Conservation (phyloP, 139 green algal genomes). For the Chlamydomonas sphaeroides region DNA sequence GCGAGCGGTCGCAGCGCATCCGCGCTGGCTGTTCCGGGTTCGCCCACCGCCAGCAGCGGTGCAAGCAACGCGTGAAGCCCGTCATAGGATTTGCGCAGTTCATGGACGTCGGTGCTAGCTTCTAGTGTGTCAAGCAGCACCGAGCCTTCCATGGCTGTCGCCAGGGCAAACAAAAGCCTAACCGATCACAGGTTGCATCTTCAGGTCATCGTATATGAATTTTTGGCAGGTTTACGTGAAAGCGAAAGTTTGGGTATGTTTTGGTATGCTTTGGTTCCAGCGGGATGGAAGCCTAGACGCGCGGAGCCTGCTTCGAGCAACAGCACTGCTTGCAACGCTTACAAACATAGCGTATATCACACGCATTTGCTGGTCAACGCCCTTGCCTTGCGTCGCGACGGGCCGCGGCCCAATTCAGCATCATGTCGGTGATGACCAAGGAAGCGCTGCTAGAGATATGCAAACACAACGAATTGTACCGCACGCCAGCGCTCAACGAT, state of each 20-base stretch:
- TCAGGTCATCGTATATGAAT: no score
- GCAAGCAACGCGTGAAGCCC: background rate
- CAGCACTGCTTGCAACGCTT: no score
- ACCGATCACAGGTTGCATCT: no score
- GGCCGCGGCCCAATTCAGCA: background rate
- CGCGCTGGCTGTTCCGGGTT: background rate
- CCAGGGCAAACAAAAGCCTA: no score
- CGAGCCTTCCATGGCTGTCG: background rate
- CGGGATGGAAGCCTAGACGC: no score
- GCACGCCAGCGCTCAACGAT: conserved; percentile 86
- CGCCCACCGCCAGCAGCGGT: conserved; percentile 1
- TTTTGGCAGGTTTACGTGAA: no score
- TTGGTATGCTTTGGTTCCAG: no score
- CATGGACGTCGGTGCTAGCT: background rate
- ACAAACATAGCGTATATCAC: no score
- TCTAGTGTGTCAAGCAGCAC: conserved; percentile 10
- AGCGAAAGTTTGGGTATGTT: no score
- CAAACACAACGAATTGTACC: conserved; percentile 81
- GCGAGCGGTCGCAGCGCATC: conserved; percentile 19
- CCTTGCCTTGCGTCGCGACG: no score
- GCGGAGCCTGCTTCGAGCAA: no score
- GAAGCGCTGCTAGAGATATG: conserved; percentile 69
- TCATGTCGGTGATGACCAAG: conserved; percentile 69
- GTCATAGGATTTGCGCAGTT: background rate
- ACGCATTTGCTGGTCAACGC: no score